Base-by-base conservation (phyloP, 345 rosid species). In the Citrus reticulata region DNA sequence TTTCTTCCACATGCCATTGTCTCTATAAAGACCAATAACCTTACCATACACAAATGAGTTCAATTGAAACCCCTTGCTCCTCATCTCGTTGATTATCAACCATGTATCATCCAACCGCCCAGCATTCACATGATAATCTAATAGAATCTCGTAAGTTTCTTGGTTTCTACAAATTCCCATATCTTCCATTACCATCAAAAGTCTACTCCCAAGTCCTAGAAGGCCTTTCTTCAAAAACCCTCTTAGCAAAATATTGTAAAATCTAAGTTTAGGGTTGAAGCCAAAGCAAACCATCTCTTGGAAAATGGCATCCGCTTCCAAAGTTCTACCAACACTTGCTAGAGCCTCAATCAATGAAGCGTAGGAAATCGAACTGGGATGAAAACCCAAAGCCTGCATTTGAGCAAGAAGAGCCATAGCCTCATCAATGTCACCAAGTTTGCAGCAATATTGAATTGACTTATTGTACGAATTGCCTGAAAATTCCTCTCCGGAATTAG, bases 1-100 rank as follows among this genome's bases (percentile, higher is more conserved):
- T 84, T 91, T 91, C 89, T 86, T 91, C 93, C 95, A 88, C 95
- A 91, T 91, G 17, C 95, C 95, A 24, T 91, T 91, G 68, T 91
- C 90, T 81, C 93, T 85, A 78, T 91, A 91, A 59, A 91, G 84
- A 72, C 89, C 85, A 65, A 91, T 88, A 76, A 91, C 80, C 83
- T 81, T 88, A 72, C 93, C 72, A 63, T 85, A 88, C 57, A 85
- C 88, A 51, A 88, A 91, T 0, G 91, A 88, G 75, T 67, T 86
- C 76, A 83, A 74, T 4, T 4, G 69, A 69, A 90, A 75, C 78
- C 89, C 86, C 13, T 69, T 81, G 71, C 65, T 74, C 83, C 77
- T 85, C 95, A 91, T 91, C 81, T 86, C 88, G 58, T 85, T 87
- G 61, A 91, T 83, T 22, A 87, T 73, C 17, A 79, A 80, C 92